Percentiles rank a stretch among this genome's conserved stretches.
Evolutionary conservation across 495 filamentous ascomycete species (phyloP).

Genomic region (Penicillium alfredii): DNA sequence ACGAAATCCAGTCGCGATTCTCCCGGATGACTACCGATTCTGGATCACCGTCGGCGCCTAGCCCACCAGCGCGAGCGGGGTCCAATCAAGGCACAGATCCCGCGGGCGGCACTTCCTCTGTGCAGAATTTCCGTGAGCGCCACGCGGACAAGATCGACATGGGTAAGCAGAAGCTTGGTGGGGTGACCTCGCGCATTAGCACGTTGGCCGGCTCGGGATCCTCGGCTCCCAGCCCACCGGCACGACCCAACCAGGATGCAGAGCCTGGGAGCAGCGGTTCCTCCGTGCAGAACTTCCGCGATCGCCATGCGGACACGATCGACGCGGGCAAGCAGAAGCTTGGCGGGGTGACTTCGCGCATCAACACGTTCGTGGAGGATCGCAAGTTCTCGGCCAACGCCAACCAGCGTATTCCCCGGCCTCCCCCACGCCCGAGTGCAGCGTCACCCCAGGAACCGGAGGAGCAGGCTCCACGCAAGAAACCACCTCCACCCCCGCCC

Average conservation of each 20-base stretch:
- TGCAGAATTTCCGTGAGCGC: slow-evolving; percentile 60
- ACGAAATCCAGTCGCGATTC: slow-evolving; percentile 65
- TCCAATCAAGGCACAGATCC: no score
- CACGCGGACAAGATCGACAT: slow-evolving; percentile 67
- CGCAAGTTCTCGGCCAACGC: slow-evolving; percentile 28
- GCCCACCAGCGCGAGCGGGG: slow-evolving; percentile 2
- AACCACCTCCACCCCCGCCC: slow-evolving; percentile 64
- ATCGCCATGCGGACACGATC: slow-evolving; percentile 58
- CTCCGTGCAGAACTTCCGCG: slow-evolving; percentile 43
- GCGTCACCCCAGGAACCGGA: slow-evolving; percentile 10
- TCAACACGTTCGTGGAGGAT: slow-evolving; percentile 33
- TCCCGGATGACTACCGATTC: slow-evolving; percentile 46
- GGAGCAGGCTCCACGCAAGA: slow-evolving; percentile 45
- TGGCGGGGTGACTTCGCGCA: slow-evolving; percentile 9
- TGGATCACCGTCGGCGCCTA: slow-evolving; percentile 28
- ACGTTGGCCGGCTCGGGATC: slow-evolving; percentile 34
- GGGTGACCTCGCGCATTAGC: slow-evolving; percentile 35
- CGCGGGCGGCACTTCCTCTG: slow-evolving; percentile 6
- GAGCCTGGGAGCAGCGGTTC: no score
- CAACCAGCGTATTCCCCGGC: slow-evolving; percentile 27
- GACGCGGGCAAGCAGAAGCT: slow-evolving; percentile 48
- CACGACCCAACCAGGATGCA: slow-evolving; percentile 23
- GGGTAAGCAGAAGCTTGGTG: slow-evolving; percentile 55
- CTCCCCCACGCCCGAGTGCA: no score
- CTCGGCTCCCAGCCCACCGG: slow-evolving; percentile 19